These are phyloP conservation scores for Chlamydomonas schloesseri DNA, from an alignment of 139 green algal species.

Conservation along the genomic window DNA sequence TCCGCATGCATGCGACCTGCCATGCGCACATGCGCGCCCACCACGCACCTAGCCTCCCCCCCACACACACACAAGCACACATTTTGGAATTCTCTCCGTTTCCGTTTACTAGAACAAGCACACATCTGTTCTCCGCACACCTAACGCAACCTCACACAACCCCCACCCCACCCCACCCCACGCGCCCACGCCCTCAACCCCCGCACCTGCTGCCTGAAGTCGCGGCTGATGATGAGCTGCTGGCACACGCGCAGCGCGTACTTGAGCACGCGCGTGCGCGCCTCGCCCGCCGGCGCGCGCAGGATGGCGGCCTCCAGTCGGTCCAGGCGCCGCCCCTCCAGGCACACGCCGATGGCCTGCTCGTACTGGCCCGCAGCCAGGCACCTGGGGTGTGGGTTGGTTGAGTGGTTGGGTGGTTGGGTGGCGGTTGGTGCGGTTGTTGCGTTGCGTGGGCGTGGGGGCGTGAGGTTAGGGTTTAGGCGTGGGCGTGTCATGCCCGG, in stretches of 20 bases:
- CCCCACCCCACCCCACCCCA: not conserved
- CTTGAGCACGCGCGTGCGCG: conserved; percentile 64
- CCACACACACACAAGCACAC: no score
- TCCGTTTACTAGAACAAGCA: no score
- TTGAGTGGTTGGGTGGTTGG: no score
- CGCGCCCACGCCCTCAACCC: not conserved
- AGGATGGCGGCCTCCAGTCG: conserved; percentile 74
- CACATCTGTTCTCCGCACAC: no score
- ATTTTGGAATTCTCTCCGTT: no score
- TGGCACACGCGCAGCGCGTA: conserved; percentile 91
- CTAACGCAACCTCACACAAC: not conserved
- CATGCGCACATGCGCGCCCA: no score
- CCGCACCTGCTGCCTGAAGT: conserved; percentile 86
- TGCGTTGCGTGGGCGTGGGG: not conserved
- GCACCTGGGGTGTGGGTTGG: conserved; percentile 5
- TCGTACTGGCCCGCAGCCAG: conserved; percentile 81
- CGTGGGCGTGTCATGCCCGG: no score
- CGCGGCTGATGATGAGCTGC: conserved; percentile 79
- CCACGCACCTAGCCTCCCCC: no score
- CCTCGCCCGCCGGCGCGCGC: conserved; percentile 10
- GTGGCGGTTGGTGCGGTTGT: not conserved
- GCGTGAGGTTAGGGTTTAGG: no score
- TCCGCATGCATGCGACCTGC: no score
- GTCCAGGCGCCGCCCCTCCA: conserved; percentile 94
- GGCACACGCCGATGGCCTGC: conserved; percentile 95